These are phyloP conservation scores for Suillus weaverae DNA, from an alignment of 768 basidiomycete species.

Conservation along the genomic window DNA sequence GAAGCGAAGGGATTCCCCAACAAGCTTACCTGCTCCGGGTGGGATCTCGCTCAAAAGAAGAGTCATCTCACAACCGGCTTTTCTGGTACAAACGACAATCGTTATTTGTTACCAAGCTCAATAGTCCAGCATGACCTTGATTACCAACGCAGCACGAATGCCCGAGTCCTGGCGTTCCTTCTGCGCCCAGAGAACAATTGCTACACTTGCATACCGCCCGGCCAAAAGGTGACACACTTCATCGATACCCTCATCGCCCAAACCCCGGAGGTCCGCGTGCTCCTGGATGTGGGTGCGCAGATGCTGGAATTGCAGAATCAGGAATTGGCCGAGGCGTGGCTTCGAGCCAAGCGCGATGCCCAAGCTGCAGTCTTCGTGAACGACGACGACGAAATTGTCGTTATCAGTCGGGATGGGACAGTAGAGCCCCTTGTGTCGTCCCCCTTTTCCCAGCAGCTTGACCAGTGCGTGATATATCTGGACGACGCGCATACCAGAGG, in stretches of 20 bases:
- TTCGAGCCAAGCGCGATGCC: constrained; percentile 21
- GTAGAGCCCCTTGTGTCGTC: constrained; percentile 32
- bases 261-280: constrained; percentile 41
- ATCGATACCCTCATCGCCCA: constrained; percentile 36
- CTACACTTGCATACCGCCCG: constrained; percentile 18
- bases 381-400: constrained; percentile 34
- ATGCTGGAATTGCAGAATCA: constrained; percentile 51
- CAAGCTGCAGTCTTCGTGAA: constrained; percentile 36
- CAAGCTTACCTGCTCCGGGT: constrained; percentile 36
- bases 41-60: constrained; percentile 37
- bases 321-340: constrained; percentile 43
- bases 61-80: constrained; percentile 27
- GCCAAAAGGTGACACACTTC: constrained; percentile 14
- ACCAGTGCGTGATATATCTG: constrained; percentile 38
- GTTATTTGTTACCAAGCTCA: constrained; percentile 38
- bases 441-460: constrained; percentile 34
- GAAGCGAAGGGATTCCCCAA: constrained; percentile 37
- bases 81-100: constrained; percentile 42
- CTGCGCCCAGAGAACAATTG: constrained; percentile 24
- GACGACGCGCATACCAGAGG: constrained; percentile 43
- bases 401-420: constrained; percentile 30
- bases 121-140: constrained; percentile 31
- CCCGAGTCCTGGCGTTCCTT: constrained; percentile 35
- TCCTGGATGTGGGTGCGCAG: constrained; percentile 59
- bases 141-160: constrained; percentile 44